Conservation (phyloP, 2,329 filamentous ascomycete species). For the Aspergillus flavus region DNA sequence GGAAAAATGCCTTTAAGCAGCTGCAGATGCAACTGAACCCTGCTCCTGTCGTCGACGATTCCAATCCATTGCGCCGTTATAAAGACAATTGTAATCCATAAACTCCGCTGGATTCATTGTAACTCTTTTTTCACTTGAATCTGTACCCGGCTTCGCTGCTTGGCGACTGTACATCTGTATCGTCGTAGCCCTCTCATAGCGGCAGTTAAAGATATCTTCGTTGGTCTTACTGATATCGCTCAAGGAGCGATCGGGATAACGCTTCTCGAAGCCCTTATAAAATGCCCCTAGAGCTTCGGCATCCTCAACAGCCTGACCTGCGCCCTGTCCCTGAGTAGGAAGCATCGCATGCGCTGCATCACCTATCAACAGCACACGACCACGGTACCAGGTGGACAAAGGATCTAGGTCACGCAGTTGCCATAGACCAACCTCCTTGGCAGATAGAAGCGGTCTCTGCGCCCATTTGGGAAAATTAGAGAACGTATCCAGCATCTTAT, state of each 20-base stretch:
- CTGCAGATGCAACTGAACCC: not conserved
- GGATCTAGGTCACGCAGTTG: slow-evolving; percentile 30
- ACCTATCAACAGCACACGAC: slow-evolving; percentile 36
- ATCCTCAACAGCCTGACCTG: slow-evolving; percentile 47
- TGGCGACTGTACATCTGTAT: slow-evolving; percentile 51
- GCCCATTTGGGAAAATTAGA: slow-evolving; percentile 9
- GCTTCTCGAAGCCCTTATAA: slow-evolving; percentile 5
- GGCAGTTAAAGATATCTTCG: slow-evolving; percentile 28
- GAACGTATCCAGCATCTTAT: slow-evolving; percentile 13
- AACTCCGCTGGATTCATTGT: slow-evolving; percentile 32
- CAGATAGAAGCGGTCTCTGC: slow-evolving; percentile 7
- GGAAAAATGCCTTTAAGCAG: not conserved
- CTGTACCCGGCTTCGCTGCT: slow-evolving; percentile 43
- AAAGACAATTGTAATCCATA: slow-evolving; percentile 24
- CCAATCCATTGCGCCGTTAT: slow-evolving; percentile 18
- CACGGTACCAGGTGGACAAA: slow-evolving; percentile 15
- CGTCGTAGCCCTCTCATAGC: slow-evolving; percentile 43
- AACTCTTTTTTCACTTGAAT: slow-evolving; percentile 32
- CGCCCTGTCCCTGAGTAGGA: slow-evolving; percentile 49
- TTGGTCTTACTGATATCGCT: slow-evolving; percentile 14
- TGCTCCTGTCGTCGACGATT: not conserved
- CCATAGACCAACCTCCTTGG: slow-evolving; percentile 10
- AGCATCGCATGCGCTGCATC: slow-evolving; percentile 45
- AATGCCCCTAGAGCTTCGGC: slow-evolving; percentile 31
- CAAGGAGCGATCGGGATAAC: not conserved